A percentile compares a stretch with the other conserved stretches of the same genome.
Conservation (phyloP, 2,329 filamentous ascomycete species). For the Diaporthe eres region DNA sequence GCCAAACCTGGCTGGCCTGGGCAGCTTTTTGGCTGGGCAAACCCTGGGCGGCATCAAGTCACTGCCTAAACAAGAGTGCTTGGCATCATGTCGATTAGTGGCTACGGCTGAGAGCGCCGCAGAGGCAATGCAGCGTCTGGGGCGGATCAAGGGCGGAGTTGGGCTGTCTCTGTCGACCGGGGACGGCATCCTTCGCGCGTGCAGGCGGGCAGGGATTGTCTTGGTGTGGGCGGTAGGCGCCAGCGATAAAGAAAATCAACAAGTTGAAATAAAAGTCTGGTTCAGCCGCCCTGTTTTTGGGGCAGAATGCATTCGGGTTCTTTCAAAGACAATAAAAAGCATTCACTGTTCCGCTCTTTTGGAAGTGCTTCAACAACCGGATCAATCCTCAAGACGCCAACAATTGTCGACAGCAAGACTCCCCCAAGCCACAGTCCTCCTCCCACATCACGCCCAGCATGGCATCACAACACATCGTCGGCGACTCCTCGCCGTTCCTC, state of each 20-base stretch:
- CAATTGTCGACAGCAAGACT: neutral
- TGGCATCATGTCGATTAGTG: slow-evolving; percentile 2
- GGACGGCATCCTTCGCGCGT: slow-evolving; percentile 12
- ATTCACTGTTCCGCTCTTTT: neutral
- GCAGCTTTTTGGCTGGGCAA: neutral
- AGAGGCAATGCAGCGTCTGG: slow-evolving; percentile 4
- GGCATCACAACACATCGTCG: slow-evolving; percentile 46
- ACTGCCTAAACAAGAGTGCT: slow-evolving; percentile 20
- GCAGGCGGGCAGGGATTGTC: neutral
- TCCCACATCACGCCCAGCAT: slow-evolving; percentile 41
- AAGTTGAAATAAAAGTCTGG: slow-evolving; percentile 9
- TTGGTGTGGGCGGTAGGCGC: neutral
- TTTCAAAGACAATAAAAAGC: too few species aligned
- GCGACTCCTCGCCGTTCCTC: slow-evolving; percentile 53
- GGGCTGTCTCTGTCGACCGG: neutral
- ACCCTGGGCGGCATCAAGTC: neutral
- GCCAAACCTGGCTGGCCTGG: neutral
- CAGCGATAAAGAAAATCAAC: neutral
- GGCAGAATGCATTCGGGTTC: too few species aligned
- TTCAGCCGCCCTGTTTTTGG: slow-evolving; percentile 2
- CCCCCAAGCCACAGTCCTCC: neutral
- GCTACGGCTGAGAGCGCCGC: neutral
- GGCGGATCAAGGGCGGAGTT: slow-evolving; percentile 1
- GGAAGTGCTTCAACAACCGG: neutral
- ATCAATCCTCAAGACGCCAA: too few species aligned